Conservation (phyloP, 257 asterid genomes). For the Lycium barbarum region DNA sequence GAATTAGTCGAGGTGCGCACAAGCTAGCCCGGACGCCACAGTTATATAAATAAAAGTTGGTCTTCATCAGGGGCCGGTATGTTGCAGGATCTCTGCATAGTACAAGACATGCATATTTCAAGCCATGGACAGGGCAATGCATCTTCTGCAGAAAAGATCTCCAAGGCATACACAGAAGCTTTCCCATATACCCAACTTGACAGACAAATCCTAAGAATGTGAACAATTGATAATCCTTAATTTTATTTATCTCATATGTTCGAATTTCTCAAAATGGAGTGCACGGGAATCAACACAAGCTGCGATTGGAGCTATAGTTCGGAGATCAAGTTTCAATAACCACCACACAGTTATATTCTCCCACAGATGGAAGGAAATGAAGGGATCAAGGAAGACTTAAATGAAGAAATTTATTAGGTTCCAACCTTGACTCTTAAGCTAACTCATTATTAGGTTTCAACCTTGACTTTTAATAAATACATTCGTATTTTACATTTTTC, state of each 20-base stretch:
- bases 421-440: neutral
- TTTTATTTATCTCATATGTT: neutral
- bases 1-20: too few relatives aligned
- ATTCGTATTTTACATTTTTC: neutral
- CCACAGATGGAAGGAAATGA: neutral
- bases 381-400: neutral
- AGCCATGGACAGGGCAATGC: neutral
- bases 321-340: neutral
- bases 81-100: constrained; percentile 60
- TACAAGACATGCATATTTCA: constrained; percentile 22
- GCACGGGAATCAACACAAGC: constrained; percentile 14
- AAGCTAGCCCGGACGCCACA: too few relatives aligned
- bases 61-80: constrained; percentile 48
- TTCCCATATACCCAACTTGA: neutral
- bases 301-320: neutral
- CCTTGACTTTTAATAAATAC: neutral
- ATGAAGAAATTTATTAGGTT: neutral
- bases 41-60: too few relatives aligned
- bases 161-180: neutral
- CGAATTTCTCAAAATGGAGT: neutral
- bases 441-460: too few relatives aligned
- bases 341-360: neutral
- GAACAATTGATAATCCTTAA: neutral
- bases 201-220: neutral
- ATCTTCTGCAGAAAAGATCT: neutral